phyloP scores from a whole-genome alignment of 306 rosid species.

The Ammopiptanthus mongolicus region DNA sequence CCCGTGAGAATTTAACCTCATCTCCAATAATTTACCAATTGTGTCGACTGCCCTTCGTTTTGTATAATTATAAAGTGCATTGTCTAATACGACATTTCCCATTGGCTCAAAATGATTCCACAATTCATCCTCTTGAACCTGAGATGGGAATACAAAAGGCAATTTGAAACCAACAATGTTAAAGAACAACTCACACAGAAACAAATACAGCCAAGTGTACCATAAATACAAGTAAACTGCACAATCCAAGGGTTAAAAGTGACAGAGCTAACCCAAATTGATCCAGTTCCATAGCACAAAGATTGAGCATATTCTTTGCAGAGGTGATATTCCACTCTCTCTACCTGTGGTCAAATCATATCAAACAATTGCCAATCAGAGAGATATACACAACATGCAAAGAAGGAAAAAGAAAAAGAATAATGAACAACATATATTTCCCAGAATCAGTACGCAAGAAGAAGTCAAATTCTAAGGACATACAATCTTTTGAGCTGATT shows the following conservation, averaged over 20 bases:
- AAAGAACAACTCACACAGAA: background rate
- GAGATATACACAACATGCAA: background rate
- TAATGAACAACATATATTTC: background rate
- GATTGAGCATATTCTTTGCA: conserved; percentile 63
- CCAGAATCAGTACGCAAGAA: conserved; percentile 9
- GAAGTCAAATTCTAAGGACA: conserved; percentile 27
- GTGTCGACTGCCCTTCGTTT: conserved; percentile 54
- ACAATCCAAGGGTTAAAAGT: conserved; percentile 17
- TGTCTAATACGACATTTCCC: conserved; percentile 34
- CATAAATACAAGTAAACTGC: background rate
- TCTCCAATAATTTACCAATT: conserved; percentile 47
- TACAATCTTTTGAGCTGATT: conserved; percentile 69
- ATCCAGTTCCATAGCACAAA: conserved; percentile 65
- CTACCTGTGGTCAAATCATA: conserved; percentile 38
- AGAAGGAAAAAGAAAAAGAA: background rate
- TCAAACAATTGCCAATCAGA: conserved; percentile 16
- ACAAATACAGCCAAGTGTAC: background rate
- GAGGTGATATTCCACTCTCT: conserved; percentile 47
- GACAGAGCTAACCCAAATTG: conserved; percentile 73
- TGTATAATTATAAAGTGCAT: conserved; percentile 39
- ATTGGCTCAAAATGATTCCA: conserved; percentile 44
- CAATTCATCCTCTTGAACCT: conserved; percentile 63
- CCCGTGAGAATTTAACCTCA: conserved; percentile 56
- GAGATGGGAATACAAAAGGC: conserved; percentile 9
- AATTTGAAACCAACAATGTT: conserved; percentile 13